Conservation (phyloP, 2,329 filamentous ascomycete species). For the Pseudogymnoascus sp. region DNA sequence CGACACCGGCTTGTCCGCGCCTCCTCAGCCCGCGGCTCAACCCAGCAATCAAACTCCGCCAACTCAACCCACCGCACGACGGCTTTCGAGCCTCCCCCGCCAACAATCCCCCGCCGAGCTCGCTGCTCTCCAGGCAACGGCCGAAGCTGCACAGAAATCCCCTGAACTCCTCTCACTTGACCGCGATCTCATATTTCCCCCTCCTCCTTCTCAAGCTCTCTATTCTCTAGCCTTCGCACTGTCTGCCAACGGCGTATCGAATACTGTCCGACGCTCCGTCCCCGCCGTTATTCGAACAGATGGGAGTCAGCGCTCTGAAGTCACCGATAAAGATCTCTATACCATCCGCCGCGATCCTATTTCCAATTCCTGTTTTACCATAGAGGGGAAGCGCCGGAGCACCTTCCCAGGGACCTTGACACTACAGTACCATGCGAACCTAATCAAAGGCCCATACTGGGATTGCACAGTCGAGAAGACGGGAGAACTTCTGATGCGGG, state of each 20-base stretch:
- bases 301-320: not conserved
- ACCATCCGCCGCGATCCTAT: not conserved
- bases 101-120: not conserved
- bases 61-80: not conserved
- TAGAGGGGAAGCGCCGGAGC: constrained; percentile 2
- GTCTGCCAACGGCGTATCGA: not conserved
- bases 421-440: not conserved
- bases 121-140: not conserved
- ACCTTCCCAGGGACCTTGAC: not conserved
- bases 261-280: not conserved
- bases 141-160: not conserved
- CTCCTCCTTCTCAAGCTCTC: constrained; percentile 4
- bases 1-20: not conserved
- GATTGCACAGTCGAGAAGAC: constrained; percentile 6
- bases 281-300: not conserved
- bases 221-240: not conserved
- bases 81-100: not conserved
- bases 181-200: constrained; percentile 3
- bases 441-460: not conserved
- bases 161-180: not conserved
- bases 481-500: not conserved
- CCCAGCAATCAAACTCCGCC: not conserved
- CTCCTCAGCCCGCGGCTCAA: not conserved
- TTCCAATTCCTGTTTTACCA: not conserved
- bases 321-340: constrained; percentile 5